Conservation (phyloP, 177 flowering plant species). For the Tripterygium wilfordii region DNA sequence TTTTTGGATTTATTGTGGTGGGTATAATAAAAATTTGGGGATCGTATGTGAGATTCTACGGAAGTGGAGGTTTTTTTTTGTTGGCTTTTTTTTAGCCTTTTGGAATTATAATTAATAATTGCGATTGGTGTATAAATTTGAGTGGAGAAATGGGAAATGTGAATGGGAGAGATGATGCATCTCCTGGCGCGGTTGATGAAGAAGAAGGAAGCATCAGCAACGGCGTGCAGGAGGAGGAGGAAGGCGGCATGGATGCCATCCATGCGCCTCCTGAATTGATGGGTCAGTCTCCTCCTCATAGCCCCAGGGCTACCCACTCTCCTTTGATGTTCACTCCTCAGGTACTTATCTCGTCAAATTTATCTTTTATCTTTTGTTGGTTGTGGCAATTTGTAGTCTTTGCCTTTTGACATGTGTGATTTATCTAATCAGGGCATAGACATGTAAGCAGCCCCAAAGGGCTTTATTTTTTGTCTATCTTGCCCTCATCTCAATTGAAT, state of each 20-base stretch:
- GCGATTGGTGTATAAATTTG: too few species aligned
- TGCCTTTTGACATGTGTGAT: too few species aligned
- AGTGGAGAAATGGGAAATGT: conserved; percentile 67
- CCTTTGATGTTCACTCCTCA: conserved; percentile 71
- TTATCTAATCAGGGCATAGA: too few species aligned
- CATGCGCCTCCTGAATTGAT: conserved; percentile 23
- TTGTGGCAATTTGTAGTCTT: neutral
- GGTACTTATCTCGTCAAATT: conserved; percentile 32
- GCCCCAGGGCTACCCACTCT: conserved; percentile 51
- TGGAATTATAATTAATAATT: too few species aligned
- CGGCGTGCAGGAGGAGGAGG: conserved; percentile 21
- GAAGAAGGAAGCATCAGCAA: neutral
- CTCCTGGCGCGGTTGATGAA: neutral
- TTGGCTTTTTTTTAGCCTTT: too few species aligned
- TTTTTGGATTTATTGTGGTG: too few species aligned
- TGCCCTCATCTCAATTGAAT: too few species aligned
- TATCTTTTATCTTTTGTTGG: neutral
- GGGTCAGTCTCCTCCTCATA: conserved; percentile 62
- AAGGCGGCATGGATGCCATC: conserved; percentile 14
- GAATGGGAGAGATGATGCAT: conserved; percentile 50
- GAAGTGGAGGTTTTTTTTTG: too few species aligned
- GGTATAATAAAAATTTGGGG: too few species aligned
- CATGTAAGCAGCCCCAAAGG: too few species aligned
- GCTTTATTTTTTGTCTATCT: too few species aligned
- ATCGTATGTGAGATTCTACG: too few species aligned